Base-by-base conservation (phyloP, 306 rosid genomes). In the Prunus campanulata region DNA sequence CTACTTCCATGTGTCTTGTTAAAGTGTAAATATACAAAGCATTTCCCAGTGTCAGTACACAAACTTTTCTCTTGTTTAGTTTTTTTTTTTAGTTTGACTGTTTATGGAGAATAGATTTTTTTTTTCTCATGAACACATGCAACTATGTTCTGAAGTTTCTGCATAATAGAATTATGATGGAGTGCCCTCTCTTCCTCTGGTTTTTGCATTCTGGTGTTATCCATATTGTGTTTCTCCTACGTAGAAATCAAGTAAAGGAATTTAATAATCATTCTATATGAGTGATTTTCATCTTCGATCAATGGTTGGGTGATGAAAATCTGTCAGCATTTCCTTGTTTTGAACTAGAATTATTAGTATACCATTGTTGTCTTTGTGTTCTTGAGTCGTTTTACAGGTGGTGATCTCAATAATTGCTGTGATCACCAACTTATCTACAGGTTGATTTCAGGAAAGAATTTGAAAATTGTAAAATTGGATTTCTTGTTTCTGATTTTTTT, bases 291-390 rank as follows among this genome's bases (percentile, higher is more conserved):
- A 22, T 32, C 74, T 79, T 46, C 59, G 1, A 47, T 30, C 4
- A 35, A 52, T 71, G 66, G 66, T 74, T 78, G 74, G 79, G 77
- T 13, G 50, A 67, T 35, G 24, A 48, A 61, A 70, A 76, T 59
- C 42, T 55, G 70, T 59, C 68, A 61, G 39, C 60, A 4, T 29
- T 75, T 55, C 70, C 59, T 77, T 32, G 74, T 76, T 78, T n/a
- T 61, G 68, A n/a, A 61, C 76, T 57, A 44, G 66, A 64, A 48
- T 47, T 74, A 55, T 54, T 51, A 63, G 49, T 75, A 25, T 44
- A 59, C 3, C 42, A 22, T 56, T 72, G 12, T 55, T 79, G 24
- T 50, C 50, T 56, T 15, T 71, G 29, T 12, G 22, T 39, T 52
- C 8, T 35, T 30, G 32, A n/a, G 50, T 39, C n/a, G 50, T 57